Evolutionary conservation across 495 filamentous ascomycete species (phyloP).

Genomic region (Collariella sp.): DNA sequence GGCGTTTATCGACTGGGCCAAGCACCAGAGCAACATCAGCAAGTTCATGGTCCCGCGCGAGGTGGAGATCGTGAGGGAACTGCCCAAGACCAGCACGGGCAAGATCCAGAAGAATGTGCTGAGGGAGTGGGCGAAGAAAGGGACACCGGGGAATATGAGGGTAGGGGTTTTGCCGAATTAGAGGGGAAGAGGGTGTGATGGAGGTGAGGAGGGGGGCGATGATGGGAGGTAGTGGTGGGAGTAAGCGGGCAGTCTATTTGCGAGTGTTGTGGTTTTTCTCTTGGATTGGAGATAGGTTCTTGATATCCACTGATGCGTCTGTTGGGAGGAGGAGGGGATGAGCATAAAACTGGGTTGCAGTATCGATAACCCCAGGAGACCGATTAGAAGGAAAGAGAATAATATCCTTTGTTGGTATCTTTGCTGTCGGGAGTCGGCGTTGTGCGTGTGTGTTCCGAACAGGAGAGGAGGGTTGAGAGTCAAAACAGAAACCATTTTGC

Average conservation of each 20-base stretch:
- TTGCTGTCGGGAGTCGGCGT: too few species aligned
- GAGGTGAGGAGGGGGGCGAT: neutral
- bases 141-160: slow-evolving; percentile 13
- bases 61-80: slow-evolving; percentile 76
- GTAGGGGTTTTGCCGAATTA: neutral
- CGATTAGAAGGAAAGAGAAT: too few species aligned
- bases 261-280: neutral
- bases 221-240: neutral
- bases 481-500: too few species aligned
- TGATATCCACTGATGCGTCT: too few species aligned
- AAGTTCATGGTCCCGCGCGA: slow-evolving; percentile 94
- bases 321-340: too few species aligned
- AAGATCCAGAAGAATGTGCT: slow-evolving; percentile 95
- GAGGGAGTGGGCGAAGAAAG: slow-evolving; percentile 70
- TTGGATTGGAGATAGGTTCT: too few species aligned
- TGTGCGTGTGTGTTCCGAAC: too few species aligned
- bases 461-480: too few species aligned
- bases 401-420: too few species aligned
- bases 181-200: neutral
- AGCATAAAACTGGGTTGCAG: too few species aligned
- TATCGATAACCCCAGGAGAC: too few species aligned
- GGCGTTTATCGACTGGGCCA: slow-evolving; percentile 82
- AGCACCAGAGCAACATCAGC: slow-evolving; percentile 65
- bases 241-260: neutral
- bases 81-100: slow-evolving; percentile 94